Evolutionary conservation across 495 filamentous ascomycete genomes (phyloP).

Genomic region (Aspergillus bridgeri): DNA sequence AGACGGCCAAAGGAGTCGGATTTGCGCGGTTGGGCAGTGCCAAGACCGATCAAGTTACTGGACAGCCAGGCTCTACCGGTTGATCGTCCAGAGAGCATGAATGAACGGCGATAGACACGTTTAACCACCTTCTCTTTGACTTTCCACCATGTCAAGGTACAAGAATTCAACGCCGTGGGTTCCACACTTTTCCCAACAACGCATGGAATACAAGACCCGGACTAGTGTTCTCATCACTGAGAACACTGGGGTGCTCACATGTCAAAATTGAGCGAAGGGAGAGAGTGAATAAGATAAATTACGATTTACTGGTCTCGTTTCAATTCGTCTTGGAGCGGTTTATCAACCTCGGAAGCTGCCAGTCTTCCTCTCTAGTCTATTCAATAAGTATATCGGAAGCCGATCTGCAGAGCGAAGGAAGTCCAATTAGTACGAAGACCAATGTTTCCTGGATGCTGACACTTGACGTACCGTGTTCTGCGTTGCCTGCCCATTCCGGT

Average conservation of each 20-base stretch:
- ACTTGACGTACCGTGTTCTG: conserved; percentile 47
- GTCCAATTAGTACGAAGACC: too few species aligned
- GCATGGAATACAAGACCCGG: background rate
- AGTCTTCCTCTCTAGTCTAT: background rate
- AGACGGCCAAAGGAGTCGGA: conserved; percentile 5
- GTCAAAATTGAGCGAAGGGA: too few species aligned
- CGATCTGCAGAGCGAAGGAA: conserved; percentile 19
- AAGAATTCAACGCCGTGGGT: background rate
- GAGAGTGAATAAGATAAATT: too few species aligned
- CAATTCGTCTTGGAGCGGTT: too few species aligned
- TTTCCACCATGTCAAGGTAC: background rate
- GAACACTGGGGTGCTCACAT: too few species aligned
- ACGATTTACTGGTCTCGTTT: too few species aligned
- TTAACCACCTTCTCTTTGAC: conserved; percentile 11
- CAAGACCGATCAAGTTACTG: conserved; percentile 7
- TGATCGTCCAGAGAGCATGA: background rate
- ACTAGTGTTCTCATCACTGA: background rate
- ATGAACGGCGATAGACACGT: background rate
- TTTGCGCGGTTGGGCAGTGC: conserved; percentile 3
- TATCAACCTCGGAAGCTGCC: too few species aligned
- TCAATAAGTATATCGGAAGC: conserved; percentile 53
- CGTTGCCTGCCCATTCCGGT: conserved; percentile 43
- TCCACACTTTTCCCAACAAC: background rate
- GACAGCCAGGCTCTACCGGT: background rate
- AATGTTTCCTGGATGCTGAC: too few species aligned